phyloP scores from a whole-genome alignment of 1,284 basidiomycete species.

The Neolentinus lepideus region DNA sequence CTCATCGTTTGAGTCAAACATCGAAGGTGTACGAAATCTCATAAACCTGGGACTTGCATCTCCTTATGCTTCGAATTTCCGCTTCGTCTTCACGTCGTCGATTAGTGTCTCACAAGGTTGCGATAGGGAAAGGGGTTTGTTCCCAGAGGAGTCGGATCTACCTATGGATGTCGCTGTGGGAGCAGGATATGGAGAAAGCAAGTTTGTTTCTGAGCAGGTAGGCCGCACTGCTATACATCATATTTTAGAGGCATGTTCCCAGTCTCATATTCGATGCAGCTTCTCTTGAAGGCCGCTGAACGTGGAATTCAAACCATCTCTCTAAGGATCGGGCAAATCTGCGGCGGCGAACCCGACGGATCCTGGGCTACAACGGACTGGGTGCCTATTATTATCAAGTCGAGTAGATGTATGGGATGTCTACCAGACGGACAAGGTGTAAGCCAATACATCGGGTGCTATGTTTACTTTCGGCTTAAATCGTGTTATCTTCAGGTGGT shows the following conservation, averaged over 20 bases:
- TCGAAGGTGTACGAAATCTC: too few species aligned
- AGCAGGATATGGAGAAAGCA: constrained; percentile 22
- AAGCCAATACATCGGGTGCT: background rate
- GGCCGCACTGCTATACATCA: too few species aligned
- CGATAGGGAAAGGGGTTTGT: constrained; percentile 3
- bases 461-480: background rate
- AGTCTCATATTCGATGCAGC: too few species aligned
- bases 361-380: constrained; percentile 26
- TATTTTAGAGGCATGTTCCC: too few species aligned
- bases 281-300: too few species aligned
- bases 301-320: constrained; percentile 13
- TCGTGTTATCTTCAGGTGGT: background rate
- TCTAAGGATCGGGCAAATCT: constrained; percentile 25
- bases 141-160: constrained; percentile 23
- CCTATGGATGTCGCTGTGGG: constrained; percentile 9
- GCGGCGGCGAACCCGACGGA: constrained; percentile 17
- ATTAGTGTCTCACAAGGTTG: constrained; percentile 14
- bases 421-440: background rate
- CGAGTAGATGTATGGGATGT: constrained; percentile 14
- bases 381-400: constrained; percentile 24
- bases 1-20: too few species aligned
- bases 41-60: constrained; percentile 21
- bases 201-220: constrained; percentile 22
- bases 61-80: constrained; percentile 5
- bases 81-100: constrained; percentile 25